phyloP scores from a whole-genome alignment of 352 stramenopile genomes.

The Pythium monospermum region DNA sequence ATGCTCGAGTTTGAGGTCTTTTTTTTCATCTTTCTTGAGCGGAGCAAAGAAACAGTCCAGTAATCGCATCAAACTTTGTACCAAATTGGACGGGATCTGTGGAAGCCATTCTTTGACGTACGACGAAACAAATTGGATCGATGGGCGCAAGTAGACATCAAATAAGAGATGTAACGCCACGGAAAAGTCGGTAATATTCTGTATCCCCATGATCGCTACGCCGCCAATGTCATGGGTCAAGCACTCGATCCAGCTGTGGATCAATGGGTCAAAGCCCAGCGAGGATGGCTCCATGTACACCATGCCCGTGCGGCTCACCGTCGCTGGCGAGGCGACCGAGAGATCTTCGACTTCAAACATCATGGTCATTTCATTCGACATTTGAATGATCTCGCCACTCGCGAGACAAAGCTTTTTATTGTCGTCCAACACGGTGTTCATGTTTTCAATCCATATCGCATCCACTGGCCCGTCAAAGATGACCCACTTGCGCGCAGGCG shows the following conservation, averaged over 20 bases:
- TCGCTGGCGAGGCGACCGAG: conserved; percentile 91
- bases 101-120: conserved; percentile 91
- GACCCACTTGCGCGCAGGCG: conserved; percentile 90
- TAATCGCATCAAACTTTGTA: conserved; percentile 87
- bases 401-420: conserved; percentile 95
- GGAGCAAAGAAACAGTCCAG: conserved; percentile 89
- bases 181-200: conserved; percentile 45
- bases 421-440: conserved; percentile 96
- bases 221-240: conserved; percentile 57
- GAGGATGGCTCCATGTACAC: conserved; percentile 95
- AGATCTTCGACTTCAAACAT: conserved; percentile 97
- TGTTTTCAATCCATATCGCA: conserved; percentile 97
- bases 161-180: conserved; percentile 71
- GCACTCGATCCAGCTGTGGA: conserved; percentile 86
- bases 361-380: conserved; percentile 95
- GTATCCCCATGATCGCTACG: conserved; percentile 26
- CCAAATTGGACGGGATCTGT: conserved; percentile 89
- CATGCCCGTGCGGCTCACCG: conserved; percentile 92
- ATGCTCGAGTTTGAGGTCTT: conserved; percentile 67
- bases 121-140: conserved; percentile 76
- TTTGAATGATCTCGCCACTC: conserved; percentile 93
- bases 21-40: conserved; percentile 82
- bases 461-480: conserved; percentile 95
- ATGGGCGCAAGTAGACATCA: conserved; percentile 80
- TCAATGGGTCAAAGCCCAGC: conserved; percentile 87